Conservation (phyloP, 1,284 basidiomycete species). For the Ustilago vetiveriae region DNA sequence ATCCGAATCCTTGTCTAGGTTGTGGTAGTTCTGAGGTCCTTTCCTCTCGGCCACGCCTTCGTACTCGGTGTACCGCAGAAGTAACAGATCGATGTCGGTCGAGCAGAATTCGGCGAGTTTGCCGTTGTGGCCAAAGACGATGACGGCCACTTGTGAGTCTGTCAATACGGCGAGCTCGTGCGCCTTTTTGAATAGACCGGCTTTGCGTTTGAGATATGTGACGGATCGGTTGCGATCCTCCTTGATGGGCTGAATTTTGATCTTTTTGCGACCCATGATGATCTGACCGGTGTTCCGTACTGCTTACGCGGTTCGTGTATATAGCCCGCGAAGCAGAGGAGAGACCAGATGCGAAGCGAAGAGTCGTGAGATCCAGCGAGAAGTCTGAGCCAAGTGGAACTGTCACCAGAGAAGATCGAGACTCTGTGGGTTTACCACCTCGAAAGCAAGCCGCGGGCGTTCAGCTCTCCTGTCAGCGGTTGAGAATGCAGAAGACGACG, state of each 20-base stretch:
- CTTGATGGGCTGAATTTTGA: conserved; percentile 85
- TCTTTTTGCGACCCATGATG: conserved; percentile 84
- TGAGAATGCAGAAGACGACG: no score
- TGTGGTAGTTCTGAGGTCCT: conserved; percentile 41
- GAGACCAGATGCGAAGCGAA: background rate
- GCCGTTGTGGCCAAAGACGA: conserved; percentile 73
- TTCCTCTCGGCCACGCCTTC: conserved; percentile 42
- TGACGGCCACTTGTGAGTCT: conserved; percentile 76
- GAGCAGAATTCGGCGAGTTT: conserved; percentile 63
- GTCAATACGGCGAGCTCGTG: conserved; percentile 85
- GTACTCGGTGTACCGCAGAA: conserved; percentile 57
- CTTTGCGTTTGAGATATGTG: conserved; percentile 90
- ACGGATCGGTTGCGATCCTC: conserved; percentile 90
- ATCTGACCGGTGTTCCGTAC: background rate
- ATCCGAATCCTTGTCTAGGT: conserved; percentile 42
- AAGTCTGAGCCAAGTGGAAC: no score
- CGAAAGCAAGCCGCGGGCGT: no score
- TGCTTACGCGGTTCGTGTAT: conserved; percentile 7
- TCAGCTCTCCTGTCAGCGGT: no score
- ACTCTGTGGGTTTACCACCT: no score
- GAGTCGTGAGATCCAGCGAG: no score
- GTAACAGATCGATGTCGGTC: conserved; percentile 55
- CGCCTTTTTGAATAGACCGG: conserved; percentile 88
- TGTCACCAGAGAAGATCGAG: no score
- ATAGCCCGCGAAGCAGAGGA: background rate